Conservation (phyloP, 805 yeast genomes). For the Diddensiella santjacobensis region DNA sequence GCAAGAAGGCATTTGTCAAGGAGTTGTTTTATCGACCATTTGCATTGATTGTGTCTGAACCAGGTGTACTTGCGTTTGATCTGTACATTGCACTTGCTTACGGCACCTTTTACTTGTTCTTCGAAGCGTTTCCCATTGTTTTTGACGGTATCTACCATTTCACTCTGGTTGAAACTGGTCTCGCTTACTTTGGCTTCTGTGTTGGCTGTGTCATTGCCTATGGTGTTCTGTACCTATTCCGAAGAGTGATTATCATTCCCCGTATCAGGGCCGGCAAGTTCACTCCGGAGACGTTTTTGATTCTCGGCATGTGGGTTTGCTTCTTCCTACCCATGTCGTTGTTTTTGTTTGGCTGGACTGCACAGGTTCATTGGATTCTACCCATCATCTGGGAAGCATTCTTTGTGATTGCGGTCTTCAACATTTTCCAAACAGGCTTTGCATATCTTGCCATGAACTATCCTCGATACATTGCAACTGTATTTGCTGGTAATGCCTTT, state of each 20-base stretch:
- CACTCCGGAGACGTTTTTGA: slow-evolving; percentile 18
- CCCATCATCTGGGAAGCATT: slow-evolving; percentile 44
- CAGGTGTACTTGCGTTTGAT: slow-evolving; percentile 52
- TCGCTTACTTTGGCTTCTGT: slow-evolving; percentile 44
- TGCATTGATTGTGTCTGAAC: slow-evolving; percentile 49
- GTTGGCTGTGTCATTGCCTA: slow-evolving; percentile 45
- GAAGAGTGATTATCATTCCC: slow-evolving; percentile 10
- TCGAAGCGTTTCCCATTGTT: slow-evolving; percentile 60
- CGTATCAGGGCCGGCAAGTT: slow-evolving; percentile 13
- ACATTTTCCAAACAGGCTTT: slow-evolving; percentile 48
- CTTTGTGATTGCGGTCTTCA: slow-evolving; percentile 40
- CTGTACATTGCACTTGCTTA: slow-evolving; percentile 50
- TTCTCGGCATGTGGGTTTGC: slow-evolving; percentile 17
- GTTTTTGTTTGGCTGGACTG: slow-evolving; percentile 53
- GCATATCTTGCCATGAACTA: slow-evolving; percentile 47
- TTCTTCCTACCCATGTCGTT: slow-evolving; percentile 41
- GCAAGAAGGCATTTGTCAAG: slow-evolving; percentile 4
- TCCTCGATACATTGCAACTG: slow-evolving; percentile 51
- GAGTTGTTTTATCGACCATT: slow-evolving; percentile 36
- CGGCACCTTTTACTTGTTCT: slow-evolving; percentile 51
- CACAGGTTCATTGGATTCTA: slow-evolving; percentile 48
- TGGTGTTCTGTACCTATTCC: slow-evolving; percentile 7
- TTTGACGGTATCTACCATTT: slow-evolving; percentile 45
- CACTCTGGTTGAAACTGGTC: slow-evolving; percentile 45
- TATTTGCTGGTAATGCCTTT: slow-evolving; percentile 53